Evolutionary conservation across 192 early-diverging fungal species (phyloP).

Genomic region (Backusella australiensis): DNA sequence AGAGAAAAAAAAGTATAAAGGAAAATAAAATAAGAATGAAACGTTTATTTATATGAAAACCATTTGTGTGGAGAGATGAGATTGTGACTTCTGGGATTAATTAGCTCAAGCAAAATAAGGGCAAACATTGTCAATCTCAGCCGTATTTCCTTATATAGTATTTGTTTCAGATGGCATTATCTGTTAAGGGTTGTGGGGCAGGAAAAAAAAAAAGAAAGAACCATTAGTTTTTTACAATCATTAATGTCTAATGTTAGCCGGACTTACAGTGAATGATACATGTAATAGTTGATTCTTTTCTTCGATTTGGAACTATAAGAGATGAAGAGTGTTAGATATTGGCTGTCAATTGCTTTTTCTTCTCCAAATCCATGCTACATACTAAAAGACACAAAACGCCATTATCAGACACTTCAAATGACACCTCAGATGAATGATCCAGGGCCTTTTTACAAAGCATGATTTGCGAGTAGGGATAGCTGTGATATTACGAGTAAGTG

Average conservation of each 20-base stretch:
- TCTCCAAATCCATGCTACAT: not conserved
- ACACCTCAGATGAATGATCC: not conserved
- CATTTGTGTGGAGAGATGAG: not conserved
- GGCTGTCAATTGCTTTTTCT: not conserved
- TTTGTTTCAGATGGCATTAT: conserved; percentile 14
- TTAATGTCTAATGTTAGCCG: not conserved
- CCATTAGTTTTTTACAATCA: not conserved
- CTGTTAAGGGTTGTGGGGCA: not conserved
- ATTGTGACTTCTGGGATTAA: conserved; percentile 1
- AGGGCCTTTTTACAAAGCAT: conserved; percentile 4
- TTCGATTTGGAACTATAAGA: conserved; percentile 11
- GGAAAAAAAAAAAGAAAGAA: not conserved
- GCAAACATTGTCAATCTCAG: conserved; percentile 7
- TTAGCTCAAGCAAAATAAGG: not conserved
- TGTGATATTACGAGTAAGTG: not conserved
- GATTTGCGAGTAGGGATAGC: conserved; percentile 7
- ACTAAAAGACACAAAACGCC: conserved; percentile 2
- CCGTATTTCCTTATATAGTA: conserved; percentile 13
- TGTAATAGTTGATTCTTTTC: not conserved
- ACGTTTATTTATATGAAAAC: not conserved
- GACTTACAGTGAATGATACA: conserved; percentile 15
- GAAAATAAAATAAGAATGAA: conserved; percentile 3
- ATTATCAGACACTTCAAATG: not conserved
- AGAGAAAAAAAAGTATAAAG: not conserved
- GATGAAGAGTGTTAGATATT: not conserved